phyloP scores from a whole-genome alignment of 495 filamentous ascomycete genomes.

The Lophiotrema nucula region DNA sequence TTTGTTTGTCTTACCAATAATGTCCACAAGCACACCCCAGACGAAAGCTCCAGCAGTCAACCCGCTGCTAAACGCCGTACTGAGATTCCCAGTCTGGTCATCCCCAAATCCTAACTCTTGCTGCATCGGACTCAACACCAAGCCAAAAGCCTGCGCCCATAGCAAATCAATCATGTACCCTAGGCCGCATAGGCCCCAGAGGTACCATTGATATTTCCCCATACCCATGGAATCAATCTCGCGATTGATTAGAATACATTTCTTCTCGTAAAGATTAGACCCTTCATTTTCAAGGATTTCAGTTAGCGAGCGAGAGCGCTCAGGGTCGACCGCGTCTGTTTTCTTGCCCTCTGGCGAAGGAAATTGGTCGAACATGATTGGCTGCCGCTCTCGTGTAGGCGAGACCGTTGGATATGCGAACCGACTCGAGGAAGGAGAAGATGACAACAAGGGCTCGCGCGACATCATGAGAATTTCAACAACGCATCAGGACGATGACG shows the following conservation, averaged over 20 bases:
- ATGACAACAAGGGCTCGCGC: not conserved
- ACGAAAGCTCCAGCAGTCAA: constrained; percentile 44
- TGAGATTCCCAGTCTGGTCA: constrained; percentile 26
- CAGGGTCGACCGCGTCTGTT: no score
- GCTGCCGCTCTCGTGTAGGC: no score
- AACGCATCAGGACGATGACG: not conserved
- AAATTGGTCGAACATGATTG: no score
- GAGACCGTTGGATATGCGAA: not conserved
- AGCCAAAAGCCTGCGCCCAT: constrained; percentile 47
- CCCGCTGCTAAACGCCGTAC: constrained; percentile 27
- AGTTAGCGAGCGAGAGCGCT: not conserved
- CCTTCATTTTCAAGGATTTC: constrained; percentile 10
- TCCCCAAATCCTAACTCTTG: constrained; percentile 47
- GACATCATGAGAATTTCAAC: not conserved
- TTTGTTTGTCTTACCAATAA: constrained; percentile 44
- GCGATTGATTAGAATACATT: constrained; percentile 39
- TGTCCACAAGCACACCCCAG: constrained; percentile 53
- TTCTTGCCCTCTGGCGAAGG: no score
- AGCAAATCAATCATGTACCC: constrained; percentile 53
- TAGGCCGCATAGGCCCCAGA: constrained; percentile 50
- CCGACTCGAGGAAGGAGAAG: not conserved
- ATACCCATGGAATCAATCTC: constrained; percentile 52
- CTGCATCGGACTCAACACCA: constrained; percentile 47
- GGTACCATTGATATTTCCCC: constrained; percentile 48
- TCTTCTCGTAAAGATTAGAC: constrained; percentile 44